Evolutionary conservation across 345 rosid species (phyloP).

Genomic region (Iberis pinnata): DNA sequence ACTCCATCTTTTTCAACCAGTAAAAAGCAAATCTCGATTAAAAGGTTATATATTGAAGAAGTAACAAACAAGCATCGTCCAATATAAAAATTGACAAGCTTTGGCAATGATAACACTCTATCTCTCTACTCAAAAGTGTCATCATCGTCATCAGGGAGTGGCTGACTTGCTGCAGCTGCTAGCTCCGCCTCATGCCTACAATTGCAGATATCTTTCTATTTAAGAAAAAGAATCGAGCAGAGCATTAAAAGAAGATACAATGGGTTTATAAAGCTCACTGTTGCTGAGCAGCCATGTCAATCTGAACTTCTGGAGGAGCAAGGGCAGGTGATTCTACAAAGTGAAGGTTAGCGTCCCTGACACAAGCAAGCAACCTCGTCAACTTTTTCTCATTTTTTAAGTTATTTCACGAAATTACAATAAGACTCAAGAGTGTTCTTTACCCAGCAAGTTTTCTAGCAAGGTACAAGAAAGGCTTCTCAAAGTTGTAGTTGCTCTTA

Average conservation of each 20-base stretch:
- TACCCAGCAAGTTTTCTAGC: slow-evolving; percentile 91
- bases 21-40: slow-evolving; percentile 2
- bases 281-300: slow-evolving; percentile 84
- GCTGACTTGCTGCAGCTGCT: slow-evolving; percentile 61
- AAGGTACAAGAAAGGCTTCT: slow-evolving; percentile 88
- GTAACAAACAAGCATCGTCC: slow-evolving; percentile 6
- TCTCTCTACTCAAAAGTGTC: slow-evolving; percentile 55
- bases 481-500: slow-evolving; percentile 90
- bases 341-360: slow-evolving; percentile 72
- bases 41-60: not conserved
- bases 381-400: not conserved
- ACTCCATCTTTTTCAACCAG: too few relatives aligned
- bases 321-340: slow-evolving; percentile 94
- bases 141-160: slow-evolving; percentile 77
- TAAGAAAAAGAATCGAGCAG: not conserved
- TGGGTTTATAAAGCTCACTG: slow-evolving; percentile 43
- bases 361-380: not conserved
- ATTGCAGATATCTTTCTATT: not conserved
- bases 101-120: not conserved
- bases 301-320: slow-evolving; percentile 92
- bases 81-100: slow-evolving; percentile 7
- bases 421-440: not conserved
- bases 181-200: slow-evolving; percentile 79
- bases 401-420: not conserved
- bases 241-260: not conserved